These are phyloP conservation scores for Aureobasidium sp. DNA, from an alignment of 2,329 filamentous ascomycete genomes.

Conservation along the genomic window DNA sequence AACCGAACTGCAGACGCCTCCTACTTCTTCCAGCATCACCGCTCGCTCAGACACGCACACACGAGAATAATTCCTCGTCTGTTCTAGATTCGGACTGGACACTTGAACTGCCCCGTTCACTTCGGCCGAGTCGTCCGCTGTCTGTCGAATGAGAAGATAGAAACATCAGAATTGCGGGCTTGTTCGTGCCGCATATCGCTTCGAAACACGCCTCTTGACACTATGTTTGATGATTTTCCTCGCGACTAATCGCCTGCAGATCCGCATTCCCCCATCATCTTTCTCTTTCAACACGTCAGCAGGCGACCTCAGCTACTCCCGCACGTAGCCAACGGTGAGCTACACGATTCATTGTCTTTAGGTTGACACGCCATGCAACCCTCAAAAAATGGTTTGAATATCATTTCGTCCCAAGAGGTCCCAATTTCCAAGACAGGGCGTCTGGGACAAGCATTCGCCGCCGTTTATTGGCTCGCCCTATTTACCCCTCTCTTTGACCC, in stretches of 20 bases:
- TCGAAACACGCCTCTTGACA: constrained; percentile 10
- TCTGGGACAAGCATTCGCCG: neutral
- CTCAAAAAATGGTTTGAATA: neutral
- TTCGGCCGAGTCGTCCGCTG: neutral
- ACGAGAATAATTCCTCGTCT: neutral
- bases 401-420: neutral
- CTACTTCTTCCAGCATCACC: neutral
- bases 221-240: constrained; percentile 6
- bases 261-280: neutral
- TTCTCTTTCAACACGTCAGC: neutral
- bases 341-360: neutral
- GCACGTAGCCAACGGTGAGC: neutral
- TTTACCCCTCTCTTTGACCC: neutral
- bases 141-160: neutral
- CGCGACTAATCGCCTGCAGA: constrained; percentile 7
- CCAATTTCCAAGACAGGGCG: neutral
- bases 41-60: neutral
- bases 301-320: neutral
- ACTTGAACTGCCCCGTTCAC: neutral
- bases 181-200: neutral
- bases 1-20: neutral
- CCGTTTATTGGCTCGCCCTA: neutral
- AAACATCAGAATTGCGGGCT: neutral
- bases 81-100: neutral
- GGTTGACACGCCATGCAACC: neutral